Conservation (phyloP, 1,284 basidiomycete genomes). For the Boletus hoseneyae region DNA sequence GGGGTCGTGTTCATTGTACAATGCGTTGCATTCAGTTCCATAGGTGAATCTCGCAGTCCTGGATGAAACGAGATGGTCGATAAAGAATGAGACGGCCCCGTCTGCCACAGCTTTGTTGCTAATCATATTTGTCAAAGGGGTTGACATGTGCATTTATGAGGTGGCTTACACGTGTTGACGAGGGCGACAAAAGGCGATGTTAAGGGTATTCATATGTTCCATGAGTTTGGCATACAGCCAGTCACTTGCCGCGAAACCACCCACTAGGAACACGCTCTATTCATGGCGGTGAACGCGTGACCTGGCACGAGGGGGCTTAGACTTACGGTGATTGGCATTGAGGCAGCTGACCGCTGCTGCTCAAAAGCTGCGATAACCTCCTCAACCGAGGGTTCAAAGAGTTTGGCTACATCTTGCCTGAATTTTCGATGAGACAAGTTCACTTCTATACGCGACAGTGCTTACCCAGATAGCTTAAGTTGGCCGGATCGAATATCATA, state of each 20-base stretch:
- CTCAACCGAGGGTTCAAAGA: too few species aligned
- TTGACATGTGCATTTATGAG: too few species aligned
- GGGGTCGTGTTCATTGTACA: slow-evolving; percentile 31
- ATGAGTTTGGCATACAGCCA: slow-evolving; percentile 39
- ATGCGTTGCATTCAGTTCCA: slow-evolving; percentile 31
- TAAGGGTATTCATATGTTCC: slow-evolving; percentile 25
- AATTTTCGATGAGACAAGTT: too few species aligned
- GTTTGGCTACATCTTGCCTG: too few species aligned
- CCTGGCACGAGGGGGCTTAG: not conserved
- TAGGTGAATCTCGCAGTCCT: slow-evolving; percentile 44
- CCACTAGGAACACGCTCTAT: slow-evolving; percentile 37
- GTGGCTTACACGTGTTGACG: slow-evolving; percentile 35
- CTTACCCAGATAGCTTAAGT: too few species aligned
- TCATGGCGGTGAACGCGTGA: not conserved
- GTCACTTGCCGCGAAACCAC: slow-evolving; percentile 48
- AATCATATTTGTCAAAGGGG: too few species aligned
- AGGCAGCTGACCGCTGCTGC: slow-evolving; percentile 30
- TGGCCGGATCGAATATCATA: too few species aligned
- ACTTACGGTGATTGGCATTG: slow-evolving; percentile 33
- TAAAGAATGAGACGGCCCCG: too few species aligned
- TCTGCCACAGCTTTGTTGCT: too few species aligned
- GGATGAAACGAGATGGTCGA: slow-evolving; percentile 43
- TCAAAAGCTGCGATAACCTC: too few species aligned
- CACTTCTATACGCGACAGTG: too few species aligned
- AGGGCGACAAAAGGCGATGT: slow-evolving; percentile 34